Base-by-base conservation (phyloP, 2,329 filamentous ascomycete species). In the Fusarium newnesense region DNA sequence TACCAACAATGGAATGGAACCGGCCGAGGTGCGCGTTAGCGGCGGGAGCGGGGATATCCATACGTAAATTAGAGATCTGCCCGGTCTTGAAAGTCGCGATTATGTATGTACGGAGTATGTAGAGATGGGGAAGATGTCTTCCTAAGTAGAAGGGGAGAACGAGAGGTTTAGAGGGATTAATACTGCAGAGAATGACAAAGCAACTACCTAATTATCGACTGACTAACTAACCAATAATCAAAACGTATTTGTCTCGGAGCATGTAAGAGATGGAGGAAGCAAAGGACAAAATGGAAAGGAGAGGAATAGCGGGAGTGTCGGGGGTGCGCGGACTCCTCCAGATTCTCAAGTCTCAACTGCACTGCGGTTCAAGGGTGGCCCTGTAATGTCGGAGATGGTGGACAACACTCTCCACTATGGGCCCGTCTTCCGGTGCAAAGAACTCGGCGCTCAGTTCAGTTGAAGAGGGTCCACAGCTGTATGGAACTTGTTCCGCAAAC, bases 301-400 rank as follows among this genome's bases (percentile, higher is more conserved):
- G 52, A 60, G 56, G 40, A 60, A 65, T 50, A 53, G 47, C 63
- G 74, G 75, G 66, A 75, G 53, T 58, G 65, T 67, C 73, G 65
- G 76, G 70, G 63, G 52, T 57, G 62, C 59, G 65, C 56, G 44
- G 50, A 66, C 72, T 75, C 71, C 69, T 76, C 71, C 71, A 75
- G 73, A 72, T 77, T 72, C 65, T 57, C 56, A 70, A 49, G 39
- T 61, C 65, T 57, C 56, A 70, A 49, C 42, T 61, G n/a, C n/a
- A 64, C 47, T 54, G 72, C 66, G 54, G 67, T 66, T 64, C 69
- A 56, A 69, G 66, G 66, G 57, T 64, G 42, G 64, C 67, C 66
- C 64, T 69, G 64, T 44, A 54, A 49, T 59, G 57, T 73, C 74
- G 74, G 75, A 76, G 70, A 75, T 75, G 70, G 72, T 74, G 75